Percentiles rank a stretch among this genome's conserved stretches.
Evolutionary conservation across 257 asterid genomes (phyloP).

Genomic region (Solanum chilense): DNA sequence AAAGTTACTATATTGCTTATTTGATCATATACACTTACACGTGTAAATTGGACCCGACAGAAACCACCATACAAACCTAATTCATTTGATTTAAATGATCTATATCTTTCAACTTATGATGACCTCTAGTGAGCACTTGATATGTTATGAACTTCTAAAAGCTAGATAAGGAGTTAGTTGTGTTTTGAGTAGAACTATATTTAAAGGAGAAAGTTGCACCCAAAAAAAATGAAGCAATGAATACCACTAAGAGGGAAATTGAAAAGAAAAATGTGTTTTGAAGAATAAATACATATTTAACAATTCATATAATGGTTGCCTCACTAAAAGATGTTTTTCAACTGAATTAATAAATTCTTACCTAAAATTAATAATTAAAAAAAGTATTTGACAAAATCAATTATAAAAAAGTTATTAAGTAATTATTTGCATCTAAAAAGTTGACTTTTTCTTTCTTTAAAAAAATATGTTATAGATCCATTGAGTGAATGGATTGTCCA

Average conservation of each 20-base stretch:
- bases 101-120: too few relatives aligned
- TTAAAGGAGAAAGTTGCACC: background rate
- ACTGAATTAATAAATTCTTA: too few relatives aligned
- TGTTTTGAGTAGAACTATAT: too few relatives aligned
- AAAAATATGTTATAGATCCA: too few relatives aligned
- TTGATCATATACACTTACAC: background rate
- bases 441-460: too few relatives aligned
- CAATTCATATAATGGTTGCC: background rate
- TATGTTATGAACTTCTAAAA: background rate
- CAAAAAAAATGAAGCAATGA: background rate
- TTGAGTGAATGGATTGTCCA: background rate
- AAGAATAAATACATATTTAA: background rate
- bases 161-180: background rate
- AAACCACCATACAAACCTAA: background rate
- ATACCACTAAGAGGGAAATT: background rate
- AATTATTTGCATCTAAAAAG: background rate
- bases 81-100: background rate
- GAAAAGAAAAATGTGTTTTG: background rate
- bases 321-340: too few relatives aligned
- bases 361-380: too few relatives aligned
- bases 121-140: background rate
- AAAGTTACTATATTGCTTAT: too few relatives aligned
- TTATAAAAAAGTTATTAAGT: too few relatives aligned
- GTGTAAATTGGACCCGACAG: background rate
- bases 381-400: background rate